Evolutionary conservation across 2,329 filamentous ascomycete species (phyloP).

Genomic region (Trichoderma sp.): DNA sequence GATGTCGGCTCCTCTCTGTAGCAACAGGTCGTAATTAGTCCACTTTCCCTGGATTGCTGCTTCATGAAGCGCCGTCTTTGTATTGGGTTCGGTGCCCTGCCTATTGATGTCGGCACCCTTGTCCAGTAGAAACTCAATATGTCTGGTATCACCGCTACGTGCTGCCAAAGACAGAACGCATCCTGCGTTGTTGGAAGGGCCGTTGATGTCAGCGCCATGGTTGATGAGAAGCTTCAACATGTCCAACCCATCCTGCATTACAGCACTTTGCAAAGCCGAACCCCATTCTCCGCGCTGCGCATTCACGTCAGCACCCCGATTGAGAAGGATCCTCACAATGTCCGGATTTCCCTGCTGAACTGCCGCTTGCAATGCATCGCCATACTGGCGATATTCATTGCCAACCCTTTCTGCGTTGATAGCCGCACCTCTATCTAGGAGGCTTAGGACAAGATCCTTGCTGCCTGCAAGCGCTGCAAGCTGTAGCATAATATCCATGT

Average conservation of each 20-base stretch:
- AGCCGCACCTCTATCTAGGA: conserved; percentile 11
- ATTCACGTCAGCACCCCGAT: background rate
- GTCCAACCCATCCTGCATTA: background rate
- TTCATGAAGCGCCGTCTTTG: background rate
- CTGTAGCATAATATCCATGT: background rate
- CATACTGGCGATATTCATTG: background rate
- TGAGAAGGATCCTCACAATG: background rate
- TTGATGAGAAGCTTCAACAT: background rate
- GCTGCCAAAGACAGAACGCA: background rate
- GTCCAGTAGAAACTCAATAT: background rate
- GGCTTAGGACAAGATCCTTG: background rate
- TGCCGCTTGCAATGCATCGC: conserved; percentile 14
- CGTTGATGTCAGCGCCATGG: background rate
- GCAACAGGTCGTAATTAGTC: background rate
- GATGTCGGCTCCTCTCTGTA: background rate
- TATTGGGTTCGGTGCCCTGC: background rate
- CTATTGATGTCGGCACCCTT: background rate
- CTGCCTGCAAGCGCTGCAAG: background rate
- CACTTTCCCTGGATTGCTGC: background rate
- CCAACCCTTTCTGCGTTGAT: background rate
- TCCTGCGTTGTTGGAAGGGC: background rate
- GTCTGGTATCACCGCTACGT: too few species aligned
- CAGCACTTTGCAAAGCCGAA: background rate
- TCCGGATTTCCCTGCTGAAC: background rate
- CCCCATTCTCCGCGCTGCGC: background rate